phyloP scores from a whole-genome alignment of 1,139 yeast genomes.

The Pichia sp. region DNA sequence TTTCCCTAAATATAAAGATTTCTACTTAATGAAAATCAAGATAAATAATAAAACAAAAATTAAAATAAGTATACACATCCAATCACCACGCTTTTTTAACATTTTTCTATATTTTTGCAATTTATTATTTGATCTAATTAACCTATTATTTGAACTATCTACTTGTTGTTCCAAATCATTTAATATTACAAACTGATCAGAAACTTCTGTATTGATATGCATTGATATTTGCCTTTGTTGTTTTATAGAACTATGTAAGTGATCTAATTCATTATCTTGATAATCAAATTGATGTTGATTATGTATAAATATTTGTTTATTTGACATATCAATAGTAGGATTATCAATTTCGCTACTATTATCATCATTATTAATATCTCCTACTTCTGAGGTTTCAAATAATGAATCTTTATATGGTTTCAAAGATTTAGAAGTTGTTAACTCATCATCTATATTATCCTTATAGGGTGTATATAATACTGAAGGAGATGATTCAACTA shows the following conservation, averaged over 20 bases:
- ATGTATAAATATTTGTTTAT: constrained; percentile 52
- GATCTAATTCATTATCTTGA: constrained; percentile 60
- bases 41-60: constrained; percentile 35
- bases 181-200: constrained; percentile 59
- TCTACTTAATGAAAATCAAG: constrained; percentile 36
- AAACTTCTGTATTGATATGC: constrained; percentile 60
- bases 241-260: constrained; percentile 52
- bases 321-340: constrained; percentile 27
- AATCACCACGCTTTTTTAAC: constrained; percentile 64
- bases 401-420: constrained; percentile 7
- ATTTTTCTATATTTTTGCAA: constrained; percentile 49
- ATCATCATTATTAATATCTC: constrained; percentile 1
- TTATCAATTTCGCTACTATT: constrained; percentile 2
- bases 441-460: constrained; percentile 10
- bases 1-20: no score
- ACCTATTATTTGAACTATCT: constrained; percentile 45
- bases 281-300: constrained; percentile 57
- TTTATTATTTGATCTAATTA: constrained; percentile 50
- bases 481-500: constrained; percentile 26
- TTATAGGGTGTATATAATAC: constrained; percentile 16
- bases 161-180: constrained; percentile 67
- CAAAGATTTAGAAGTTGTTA: no score
- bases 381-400: constrained; percentile 3
- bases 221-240: constrained; percentile 53
- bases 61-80: constrained; percentile 61